Evolutionary conservation across 2,329 filamentous ascomycete genomes (phyloP).

Genomic region (Beauveria pseudobassiana): DNA sequence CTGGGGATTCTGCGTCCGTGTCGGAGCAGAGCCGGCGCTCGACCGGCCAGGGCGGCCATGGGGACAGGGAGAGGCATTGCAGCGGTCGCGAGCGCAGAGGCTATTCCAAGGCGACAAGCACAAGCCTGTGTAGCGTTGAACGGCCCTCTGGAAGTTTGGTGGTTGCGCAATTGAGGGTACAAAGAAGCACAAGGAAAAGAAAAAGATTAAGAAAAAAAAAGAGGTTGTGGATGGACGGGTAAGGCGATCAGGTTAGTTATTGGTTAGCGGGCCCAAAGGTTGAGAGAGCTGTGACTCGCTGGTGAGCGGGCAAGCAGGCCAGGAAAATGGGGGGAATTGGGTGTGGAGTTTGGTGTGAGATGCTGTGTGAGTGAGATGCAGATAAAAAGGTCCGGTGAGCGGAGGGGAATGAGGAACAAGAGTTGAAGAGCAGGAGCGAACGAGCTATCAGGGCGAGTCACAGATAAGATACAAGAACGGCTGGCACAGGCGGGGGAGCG

Average conservation of each 20-base stretch:
- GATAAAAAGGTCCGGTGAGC: conserved; percentile 7
- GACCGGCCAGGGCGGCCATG: conserved; percentile 40
- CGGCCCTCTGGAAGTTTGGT: neutral
- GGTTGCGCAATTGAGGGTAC: neutral
- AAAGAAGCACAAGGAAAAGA: neutral
- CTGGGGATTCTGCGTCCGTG: conserved; percentile 43
- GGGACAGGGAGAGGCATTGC: conserved; percentile 34
- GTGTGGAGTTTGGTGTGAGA: neutral
- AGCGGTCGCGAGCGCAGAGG: conserved; percentile 12
- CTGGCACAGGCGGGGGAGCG: neutral
- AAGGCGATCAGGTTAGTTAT: neutral
- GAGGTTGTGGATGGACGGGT: neutral
- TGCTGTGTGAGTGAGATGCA: conserved; percentile 1
- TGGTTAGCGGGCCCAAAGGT: neutral
- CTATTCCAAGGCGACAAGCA: neutral
- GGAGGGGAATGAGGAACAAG: neutral
- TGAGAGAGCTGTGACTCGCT: conserved; percentile 3
- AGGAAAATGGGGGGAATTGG: neutral
- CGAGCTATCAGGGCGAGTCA: conserved; percentile 3
- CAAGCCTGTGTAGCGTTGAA: neutral
- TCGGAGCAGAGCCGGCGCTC: conserved; percentile 51
- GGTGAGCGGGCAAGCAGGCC: no score
- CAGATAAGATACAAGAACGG: conserved; percentile 5
- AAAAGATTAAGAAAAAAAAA: neutral
- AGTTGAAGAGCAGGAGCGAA: neutral